Base-by-base conservation (phyloP, 139 green algal species). In the Pycnococcus provasolii region DNA sequence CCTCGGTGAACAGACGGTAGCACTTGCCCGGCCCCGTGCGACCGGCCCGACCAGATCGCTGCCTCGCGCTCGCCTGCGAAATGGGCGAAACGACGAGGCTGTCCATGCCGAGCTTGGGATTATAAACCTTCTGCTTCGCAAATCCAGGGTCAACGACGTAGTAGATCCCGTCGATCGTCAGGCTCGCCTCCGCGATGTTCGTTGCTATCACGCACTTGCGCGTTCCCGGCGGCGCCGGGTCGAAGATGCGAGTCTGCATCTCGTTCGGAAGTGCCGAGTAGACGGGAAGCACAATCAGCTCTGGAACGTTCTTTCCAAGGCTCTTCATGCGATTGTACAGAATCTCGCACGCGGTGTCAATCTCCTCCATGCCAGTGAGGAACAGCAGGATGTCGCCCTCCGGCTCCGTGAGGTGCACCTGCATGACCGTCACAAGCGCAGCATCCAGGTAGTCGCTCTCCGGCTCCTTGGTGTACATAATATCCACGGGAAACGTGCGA, bases 111-210 rank as follows among this genome's bases (percentile, higher is more conserved):
- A 91, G 89, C 69, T 83, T 84, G 8, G 79, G 76, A 77, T 90
- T 84, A 78, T 81, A 90, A 44, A 83, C 66, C 78, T 91, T 94
- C 68, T 89, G 79, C 69, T 93, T 91, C 9, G 81, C 73, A 50
- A 88, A 90, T 45, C 89, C 88, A 8, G 83, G 82, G 73, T 97
- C 92, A 6, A 97, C 86, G 1, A 97, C 92, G 67, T 95, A 97
- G 74, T 95, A 96, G 78, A 98, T 95, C 70, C 92, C 93, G 70
- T 98, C 93, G 57, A 99, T 99, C 47, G 93, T 99, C 15, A 99
- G 83, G 0, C 81, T 92, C 9, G 93, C 90, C 75, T 99, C 93
- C 0, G 93, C 93, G 62, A 99, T 98, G 84, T 99, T 99, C 77
- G 93, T 99, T 52, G 93, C 91, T 57, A 99, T 87, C 13, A 99